Conservation (phyloP, 1,139 yeast genomes). For the Yamadazyma dendronema region DNA sequence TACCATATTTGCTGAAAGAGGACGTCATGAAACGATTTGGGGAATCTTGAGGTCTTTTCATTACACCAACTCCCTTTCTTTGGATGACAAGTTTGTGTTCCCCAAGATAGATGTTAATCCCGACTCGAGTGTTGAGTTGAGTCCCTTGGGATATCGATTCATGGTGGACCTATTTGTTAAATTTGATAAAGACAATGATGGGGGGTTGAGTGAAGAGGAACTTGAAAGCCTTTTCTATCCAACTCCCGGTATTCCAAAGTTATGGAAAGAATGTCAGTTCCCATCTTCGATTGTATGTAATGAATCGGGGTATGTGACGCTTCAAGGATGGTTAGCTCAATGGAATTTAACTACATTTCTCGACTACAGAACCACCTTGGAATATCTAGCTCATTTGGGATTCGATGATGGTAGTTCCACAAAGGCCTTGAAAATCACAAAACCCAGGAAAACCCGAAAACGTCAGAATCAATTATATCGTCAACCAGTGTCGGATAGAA, state of each 20-base stretch:
- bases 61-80: constrained; percentile 86
- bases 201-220: constrained; percentile 80
- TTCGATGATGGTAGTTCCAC: constrained; percentile 54
- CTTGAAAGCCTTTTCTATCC: constrained; percentile 69
- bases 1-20: constrained; percentile 81
- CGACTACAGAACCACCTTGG: constrained; percentile 79
- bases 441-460: constrained; percentile 66
- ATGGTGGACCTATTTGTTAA: constrained; percentile 83
- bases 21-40: constrained; percentile 96
- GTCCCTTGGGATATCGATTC: constrained; percentile 92
- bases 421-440: constrained; percentile 78
- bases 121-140: constrained; percentile 80
- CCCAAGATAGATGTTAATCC: constrained; percentile 79
- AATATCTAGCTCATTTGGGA: constrained; percentile 86
- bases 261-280: constrained; percentile 84
- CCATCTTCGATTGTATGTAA: constrained; percentile 87
- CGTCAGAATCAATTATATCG: constrained; percentile 67
- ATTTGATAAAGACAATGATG: constrained; percentile 93
- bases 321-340: constrained; percentile 98
- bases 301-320: constrained; percentile 82
- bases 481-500: constrained; percentile 72
- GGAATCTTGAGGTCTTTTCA: constrained; percentile 84
- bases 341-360: constrained; percentile 95
- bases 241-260: constrained; percentile 86
- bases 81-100: constrained; percentile 71